These are phyloP conservation scores for Paramecium sonneborni DNA, from an alignment of 73 alveolate genomes.

Conservation along the genomic window DNA sequence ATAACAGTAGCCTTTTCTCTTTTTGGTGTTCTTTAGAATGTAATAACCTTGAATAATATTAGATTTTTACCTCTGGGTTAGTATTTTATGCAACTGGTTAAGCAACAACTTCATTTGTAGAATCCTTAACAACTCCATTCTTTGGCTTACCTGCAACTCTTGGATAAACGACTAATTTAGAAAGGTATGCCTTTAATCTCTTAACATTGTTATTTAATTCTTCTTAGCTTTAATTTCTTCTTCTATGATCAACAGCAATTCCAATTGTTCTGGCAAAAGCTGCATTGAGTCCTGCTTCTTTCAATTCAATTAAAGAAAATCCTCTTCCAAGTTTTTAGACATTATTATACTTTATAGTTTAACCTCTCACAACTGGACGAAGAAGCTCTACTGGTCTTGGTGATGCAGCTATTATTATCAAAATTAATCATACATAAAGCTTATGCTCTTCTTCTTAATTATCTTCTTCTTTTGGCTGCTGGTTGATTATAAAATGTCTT, in stretches of 20 bases:
- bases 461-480: slow-evolving; percentile 89
- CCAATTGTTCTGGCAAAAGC: slow-evolving; percentile 98
- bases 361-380: slow-evolving; percentile 94
- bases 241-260: slow-evolving; percentile 98
- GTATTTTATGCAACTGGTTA: slow-evolving; percentile 29
- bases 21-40: slow-evolving; percentile 38
- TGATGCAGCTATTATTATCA: slow-evolving; percentile 69
- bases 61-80: slow-evolving; percentile 5
- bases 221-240: slow-evolving; percentile 92
- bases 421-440: slow-evolving; percentile 67
- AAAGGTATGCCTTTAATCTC: slow-evolving; percentile 91
- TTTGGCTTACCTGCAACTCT: slow-evolving; percentile 89
- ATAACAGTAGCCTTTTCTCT: slow-evolving; percentile 44
- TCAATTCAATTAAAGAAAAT: slow-evolving; percentile 92
- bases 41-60: neutral
- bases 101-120: slow-evolving; percentile 1
- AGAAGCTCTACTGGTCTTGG: slow-evolving; percentile 87
- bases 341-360: slow-evolving; percentile 84
- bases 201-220: slow-evolving; percentile 87
- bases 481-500: slow-evolving; percentile 96
- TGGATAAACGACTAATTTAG: slow-evolving; percentile 95
- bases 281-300: slow-evolving; percentile 90
- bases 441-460: slow-evolving; percentile 69
- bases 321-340: slow-evolving; percentile 94
- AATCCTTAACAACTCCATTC: slow-evolving; percentile 88